Evolutionary conservation across 129 eudicot species (phyloP).

Genomic region (Flaveria brownii): DNA sequence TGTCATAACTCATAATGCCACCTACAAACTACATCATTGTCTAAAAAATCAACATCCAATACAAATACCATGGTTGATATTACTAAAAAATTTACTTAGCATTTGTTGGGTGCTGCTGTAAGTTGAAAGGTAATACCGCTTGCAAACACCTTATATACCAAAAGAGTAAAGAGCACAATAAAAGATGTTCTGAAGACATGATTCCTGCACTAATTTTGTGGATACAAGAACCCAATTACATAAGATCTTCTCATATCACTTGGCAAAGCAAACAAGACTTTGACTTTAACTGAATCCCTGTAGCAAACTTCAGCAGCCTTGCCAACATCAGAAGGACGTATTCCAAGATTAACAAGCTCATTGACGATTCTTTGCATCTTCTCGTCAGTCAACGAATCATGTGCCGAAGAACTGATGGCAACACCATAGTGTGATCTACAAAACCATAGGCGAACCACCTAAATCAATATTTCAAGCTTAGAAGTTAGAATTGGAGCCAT

Average conservation of each 20-base stretch:
- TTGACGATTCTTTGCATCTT: neutral
- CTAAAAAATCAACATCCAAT: neutral
- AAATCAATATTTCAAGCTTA: neutral
- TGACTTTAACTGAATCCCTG: neutral
- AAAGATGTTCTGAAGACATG: neutral
- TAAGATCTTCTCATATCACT: conserved; percentile 1
- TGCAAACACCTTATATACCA: neutral
- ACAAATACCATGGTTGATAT: neutral
- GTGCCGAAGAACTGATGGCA: neutral
- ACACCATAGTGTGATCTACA: neutral
- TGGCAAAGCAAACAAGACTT: conserved; percentile 12
- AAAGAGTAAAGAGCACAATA: neutral
- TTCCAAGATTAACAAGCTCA: neutral
- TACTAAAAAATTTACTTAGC: neutral
- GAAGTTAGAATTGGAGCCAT: too few relatives aligned
- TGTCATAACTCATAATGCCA: too few relatives aligned
- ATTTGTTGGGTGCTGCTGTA: too few relatives aligned
- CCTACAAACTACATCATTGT: too few relatives aligned
- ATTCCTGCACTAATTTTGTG: neutral
- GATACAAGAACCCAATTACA: neutral
- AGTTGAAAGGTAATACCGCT: neutral
- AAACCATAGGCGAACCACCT: too few relatives aligned
- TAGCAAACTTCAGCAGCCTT: conserved; percentile 9
- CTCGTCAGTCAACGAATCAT: conserved; percentile 4
- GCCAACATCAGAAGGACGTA: neutral